phyloP scores from a whole-genome alignment of 495 filamentous ascomycete species.

The Hypoxylon cercidicola region DNA sequence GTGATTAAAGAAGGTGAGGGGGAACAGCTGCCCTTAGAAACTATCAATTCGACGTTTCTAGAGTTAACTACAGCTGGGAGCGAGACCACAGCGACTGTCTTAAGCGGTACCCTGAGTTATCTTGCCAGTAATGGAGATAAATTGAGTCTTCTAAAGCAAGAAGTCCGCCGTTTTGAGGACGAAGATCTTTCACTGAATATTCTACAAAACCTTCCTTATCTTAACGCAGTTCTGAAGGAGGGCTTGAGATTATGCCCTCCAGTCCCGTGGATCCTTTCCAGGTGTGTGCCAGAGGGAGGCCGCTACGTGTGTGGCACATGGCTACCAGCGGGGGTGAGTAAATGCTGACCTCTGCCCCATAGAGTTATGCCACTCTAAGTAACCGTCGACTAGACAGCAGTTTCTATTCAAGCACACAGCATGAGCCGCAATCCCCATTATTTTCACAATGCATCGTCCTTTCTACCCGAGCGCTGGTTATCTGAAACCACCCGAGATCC shows the following conservation, averaged over 20 bases:
- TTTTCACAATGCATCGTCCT: constrained; percentile 21
- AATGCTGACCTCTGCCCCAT: not conserved
- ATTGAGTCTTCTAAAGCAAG: constrained; percentile 50
- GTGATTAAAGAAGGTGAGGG: constrained; percentile 18
- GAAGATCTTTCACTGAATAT: constrained; percentile 56
- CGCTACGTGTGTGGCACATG: constrained; percentile 45
- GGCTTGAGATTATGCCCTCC: constrained; percentile 54
- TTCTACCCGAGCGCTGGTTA: constrained; percentile 58
- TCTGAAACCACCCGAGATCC: constrained; percentile 42
- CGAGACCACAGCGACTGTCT: constrained; percentile 65
- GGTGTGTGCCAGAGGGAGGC: constrained; percentile 45
- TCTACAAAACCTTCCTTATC: constrained; percentile 50
- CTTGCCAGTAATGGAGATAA: constrained; percentile 55
- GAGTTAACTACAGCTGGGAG: constrained; percentile 57
- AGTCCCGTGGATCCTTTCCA: constrained; percentile 46
- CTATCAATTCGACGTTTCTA: constrained; percentile 56
- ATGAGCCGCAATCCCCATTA: constrained; percentile 25
- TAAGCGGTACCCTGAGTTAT: constrained; percentile 61
- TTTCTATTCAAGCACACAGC: constrained; percentile 38
- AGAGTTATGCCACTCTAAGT: no score
- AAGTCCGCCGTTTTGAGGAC: constrained; percentile 59
- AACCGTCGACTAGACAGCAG: constrained; percentile 20
- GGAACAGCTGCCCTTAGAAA: constrained; percentile 35
- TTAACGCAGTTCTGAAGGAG: constrained; percentile 59
- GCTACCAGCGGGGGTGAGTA: constrained; percentile 42